Percentiles rank a stretch among this genome's conserved stretches.
phyloP scores from a whole-genome alignment of 495 filamentous ascomycete genomes.

The Neurospora sp. region DNA sequence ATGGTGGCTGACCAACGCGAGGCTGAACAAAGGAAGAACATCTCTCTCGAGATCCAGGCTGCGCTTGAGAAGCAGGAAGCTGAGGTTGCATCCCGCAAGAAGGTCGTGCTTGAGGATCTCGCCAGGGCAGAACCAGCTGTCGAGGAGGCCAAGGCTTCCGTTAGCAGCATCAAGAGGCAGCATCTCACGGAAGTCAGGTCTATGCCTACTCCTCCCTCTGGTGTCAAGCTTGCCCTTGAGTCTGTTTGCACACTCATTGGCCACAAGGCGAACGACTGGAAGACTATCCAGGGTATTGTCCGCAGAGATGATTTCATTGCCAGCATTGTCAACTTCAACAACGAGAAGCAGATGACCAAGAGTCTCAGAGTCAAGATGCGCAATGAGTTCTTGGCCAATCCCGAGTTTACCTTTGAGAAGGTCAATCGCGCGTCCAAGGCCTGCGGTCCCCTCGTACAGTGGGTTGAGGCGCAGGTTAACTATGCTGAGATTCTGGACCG shows the following conservation, averaged over 20 bases:
- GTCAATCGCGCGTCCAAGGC: slow-evolving; percentile 94
- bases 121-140: slow-evolving; percentile 91
- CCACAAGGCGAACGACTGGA: slow-evolving; percentile 85
- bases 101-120: slow-evolving; percentile 80
- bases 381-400: slow-evolving; percentile 79
- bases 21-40: slow-evolving; percentile 81
- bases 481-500: slow-evolving; percentile 95
- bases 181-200: slow-evolving; percentile 96
- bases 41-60: slow-evolving; percentile 77
- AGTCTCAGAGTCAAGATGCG: slow-evolving; percentile 77
- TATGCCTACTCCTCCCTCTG: slow-evolving; percentile 82
- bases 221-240: slow-evolving; percentile 86
- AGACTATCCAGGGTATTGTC: slow-evolving; percentile 75
- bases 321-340: slow-evolving; percentile 95
- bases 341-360: slow-evolving; percentile 88
- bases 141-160: slow-evolving; percentile 81
- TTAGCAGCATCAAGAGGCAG: slow-evolving; percentile 94
- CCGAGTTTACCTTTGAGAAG: slow-evolving; percentile 90
- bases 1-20: slow-evolving; percentile 97
- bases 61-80: slow-evolving; percentile 83
- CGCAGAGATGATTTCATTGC: slow-evolving; percentile 94
- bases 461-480: slow-evolving; percentile 94
- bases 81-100: slow-evolving; percentile 71
- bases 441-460: slow-evolving; percentile 93
- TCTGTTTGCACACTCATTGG: slow-evolving; percentile 90